These are phyloP conservation scores for Trichoderma sp. DNA, from an alignment of 2,329 filamentous ascomycete species.

Conservation along the genomic window DNA sequence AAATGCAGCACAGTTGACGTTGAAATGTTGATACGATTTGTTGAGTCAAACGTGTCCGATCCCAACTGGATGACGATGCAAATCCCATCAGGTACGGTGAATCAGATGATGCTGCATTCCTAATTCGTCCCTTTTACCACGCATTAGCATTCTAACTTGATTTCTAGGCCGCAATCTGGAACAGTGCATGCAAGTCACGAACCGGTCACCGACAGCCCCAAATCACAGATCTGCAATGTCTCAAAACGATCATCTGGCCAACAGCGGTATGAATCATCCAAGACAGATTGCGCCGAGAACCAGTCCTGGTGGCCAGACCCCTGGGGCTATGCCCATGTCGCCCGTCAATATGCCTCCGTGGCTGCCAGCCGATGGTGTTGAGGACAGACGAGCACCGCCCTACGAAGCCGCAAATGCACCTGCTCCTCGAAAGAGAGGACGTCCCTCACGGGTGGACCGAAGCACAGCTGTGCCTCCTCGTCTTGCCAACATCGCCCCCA, in stretches of 20 bases:
- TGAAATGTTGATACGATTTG: constrained; percentile 51
- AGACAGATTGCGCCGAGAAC: constrained; percentile 17
- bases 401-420: constrained; percentile 21
- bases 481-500: constrained; percentile 42
- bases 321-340: constrained; percentile 1
- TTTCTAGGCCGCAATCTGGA: constrained; percentile 51
- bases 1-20: constrained; percentile 58
- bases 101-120: neutral
- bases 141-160: neutral
- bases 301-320: constrained; percentile 13
- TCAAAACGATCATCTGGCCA: constrained; percentile 22
- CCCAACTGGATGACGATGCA: constrained; percentile 55
- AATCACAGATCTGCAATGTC: constrained; percentile 13
- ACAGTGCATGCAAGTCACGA: constrained; percentile 49
- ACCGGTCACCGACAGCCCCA: constrained; percentile 42
- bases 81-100: constrained; percentile 49
- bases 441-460: constrained; percentile 52
- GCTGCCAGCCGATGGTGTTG: constrained; percentile 30
- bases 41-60: constrained; percentile 47
- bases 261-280: constrained; percentile 17
- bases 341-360: constrained; percentile 35
- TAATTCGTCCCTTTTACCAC: neutral
- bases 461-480: constrained; percentile 41
- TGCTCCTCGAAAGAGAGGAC: constrained; percentile 45
- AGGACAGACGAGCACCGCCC: constrained; percentile 25